Evolutionary conservation across 441 rosid genomes (phyloP).

Genomic region (Croton setiger): DNA sequence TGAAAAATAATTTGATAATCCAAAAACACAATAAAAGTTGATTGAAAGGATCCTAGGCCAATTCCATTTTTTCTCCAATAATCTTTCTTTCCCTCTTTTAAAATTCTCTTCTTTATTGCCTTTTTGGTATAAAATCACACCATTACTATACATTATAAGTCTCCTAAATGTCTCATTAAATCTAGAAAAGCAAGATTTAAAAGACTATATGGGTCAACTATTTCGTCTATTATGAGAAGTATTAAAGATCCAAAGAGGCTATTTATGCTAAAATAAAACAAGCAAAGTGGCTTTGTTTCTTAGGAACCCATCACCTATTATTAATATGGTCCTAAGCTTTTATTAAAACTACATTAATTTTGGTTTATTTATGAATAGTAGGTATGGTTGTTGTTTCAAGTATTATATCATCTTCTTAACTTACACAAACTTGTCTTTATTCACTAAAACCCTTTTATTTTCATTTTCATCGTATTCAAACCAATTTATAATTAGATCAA

Average conservation of each 20-base stretch:
- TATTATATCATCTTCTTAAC: neutral
- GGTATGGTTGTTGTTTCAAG: constrained; percentile 7
- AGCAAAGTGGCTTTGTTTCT: constrained; percentile 9
- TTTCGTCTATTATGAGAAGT: constrained; percentile 2
- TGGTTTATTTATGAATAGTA: neutral
- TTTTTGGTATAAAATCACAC: neutral
- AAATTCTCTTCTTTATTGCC: neutral
- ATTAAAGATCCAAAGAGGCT: neutral
- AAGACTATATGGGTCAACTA: neutral
- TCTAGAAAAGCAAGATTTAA: neutral
- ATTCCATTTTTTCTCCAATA: neutral
- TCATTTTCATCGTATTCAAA: neutral
- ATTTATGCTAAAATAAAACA: neutral
- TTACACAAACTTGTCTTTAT: constrained; percentile 1
- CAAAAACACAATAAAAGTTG: neutral
- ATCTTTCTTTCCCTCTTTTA: neutral
- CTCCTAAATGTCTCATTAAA: neutral
- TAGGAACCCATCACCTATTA: constrained; percentile 8
- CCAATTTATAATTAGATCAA: too few relatives aligned
- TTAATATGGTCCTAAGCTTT: constrained; percentile 1
- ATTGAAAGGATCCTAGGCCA: constrained; percentile 15
- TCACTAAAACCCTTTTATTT: neutral
- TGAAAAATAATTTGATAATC: neutral
- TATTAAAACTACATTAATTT: neutral
- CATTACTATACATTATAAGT: neutral